These are phyloP conservation scores for Selaginella moellendorffii DNA, from an alignment of 75 land plant genomes.

Conservation along the genomic window DNA sequence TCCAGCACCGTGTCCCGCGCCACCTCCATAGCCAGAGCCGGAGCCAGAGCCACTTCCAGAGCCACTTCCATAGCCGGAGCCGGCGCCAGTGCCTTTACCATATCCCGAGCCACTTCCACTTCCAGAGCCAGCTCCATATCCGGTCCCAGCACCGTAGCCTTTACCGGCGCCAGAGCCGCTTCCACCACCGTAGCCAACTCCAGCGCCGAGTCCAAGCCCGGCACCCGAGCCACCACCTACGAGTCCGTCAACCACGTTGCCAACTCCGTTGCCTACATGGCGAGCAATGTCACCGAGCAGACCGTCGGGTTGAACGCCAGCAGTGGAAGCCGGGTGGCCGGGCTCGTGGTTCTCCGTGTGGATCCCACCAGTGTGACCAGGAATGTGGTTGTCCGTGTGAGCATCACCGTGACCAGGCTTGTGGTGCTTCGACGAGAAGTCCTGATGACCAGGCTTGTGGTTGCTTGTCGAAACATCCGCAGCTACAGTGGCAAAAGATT, in stretches of 20 bases:
- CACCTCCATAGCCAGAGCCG: not conserved
- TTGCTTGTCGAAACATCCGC: not conserved
- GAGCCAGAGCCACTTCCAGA: not conserved
- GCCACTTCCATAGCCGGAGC: not conserved
- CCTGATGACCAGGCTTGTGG: not conserved
- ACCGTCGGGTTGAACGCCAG: not conserved
- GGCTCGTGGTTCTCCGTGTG: not conserved
- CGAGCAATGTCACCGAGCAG: not conserved
- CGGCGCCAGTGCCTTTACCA: not conserved
- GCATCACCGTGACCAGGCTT: not conserved
- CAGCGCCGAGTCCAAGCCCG: not conserved
- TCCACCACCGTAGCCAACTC: not conserved
- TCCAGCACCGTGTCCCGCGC: not conserved
- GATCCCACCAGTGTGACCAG: not conserved
- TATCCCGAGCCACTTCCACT: too few species aligned
- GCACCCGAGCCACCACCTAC: not conserved
- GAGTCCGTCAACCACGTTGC: too few species aligned
- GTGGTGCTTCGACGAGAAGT: not conserved
- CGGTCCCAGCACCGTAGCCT: not conserved
- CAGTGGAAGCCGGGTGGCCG: not conserved
- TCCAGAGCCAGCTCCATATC: not conserved
- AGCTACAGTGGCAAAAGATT: not conserved
- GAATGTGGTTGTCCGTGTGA: not conserved
- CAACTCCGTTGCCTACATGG: too few species aligned
- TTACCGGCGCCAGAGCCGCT: not conserved